Percentiles rank a stretch among this genome's conserved stretches.
Evolutionary conservation across 2,329 filamentous ascomycete genomes (phyloP).

Genomic region (Raffaelea albimanens): DNA sequence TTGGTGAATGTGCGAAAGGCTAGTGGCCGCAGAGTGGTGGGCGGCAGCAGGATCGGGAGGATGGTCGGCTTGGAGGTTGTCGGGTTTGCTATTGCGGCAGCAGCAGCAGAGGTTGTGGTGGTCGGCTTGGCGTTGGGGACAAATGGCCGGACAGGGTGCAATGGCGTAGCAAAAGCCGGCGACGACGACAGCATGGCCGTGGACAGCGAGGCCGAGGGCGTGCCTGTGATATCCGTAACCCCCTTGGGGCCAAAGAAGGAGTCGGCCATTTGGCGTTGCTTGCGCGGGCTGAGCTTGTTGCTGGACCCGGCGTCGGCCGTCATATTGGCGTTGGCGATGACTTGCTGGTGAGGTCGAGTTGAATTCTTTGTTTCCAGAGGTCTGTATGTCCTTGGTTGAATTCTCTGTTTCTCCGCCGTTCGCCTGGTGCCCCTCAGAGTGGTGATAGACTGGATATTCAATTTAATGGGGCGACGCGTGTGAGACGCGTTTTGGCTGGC

Average conservation of each 20-base stretch:
- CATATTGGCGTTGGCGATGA: conserved; percentile 9
- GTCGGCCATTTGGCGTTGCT: conserved; percentile 19
- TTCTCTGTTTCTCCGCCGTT: no score
- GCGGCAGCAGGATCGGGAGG: conserved; percentile 80
- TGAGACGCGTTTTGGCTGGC: conserved; percentile 9
- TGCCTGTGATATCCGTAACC: conserved; percentile 16
- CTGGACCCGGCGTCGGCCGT: conserved; percentile 11
- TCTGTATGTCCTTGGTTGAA: no score
- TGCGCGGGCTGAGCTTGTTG: conserved; percentile 16
- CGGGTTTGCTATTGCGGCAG: conserved; percentile 72
- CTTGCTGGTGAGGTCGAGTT: neutral
- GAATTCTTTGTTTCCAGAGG: neutral
- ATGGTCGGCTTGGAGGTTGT: conserved; percentile 45
- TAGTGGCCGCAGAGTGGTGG: conserved; percentile 75
- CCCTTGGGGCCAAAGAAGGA: conserved; percentile 28
- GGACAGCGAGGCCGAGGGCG: conserved; percentile 12
- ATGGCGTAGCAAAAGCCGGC: conserved; percentile 80
- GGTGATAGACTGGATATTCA: neutral
- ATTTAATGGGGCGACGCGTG: conserved; percentile 10
- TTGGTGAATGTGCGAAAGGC: conserved; percentile 96
- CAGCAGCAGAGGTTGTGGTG: conserved; percentile 69
- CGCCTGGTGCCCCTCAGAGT: neutral
- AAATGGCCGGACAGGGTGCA: conserved; percentile 65
- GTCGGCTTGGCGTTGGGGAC: conserved; percentile 39
- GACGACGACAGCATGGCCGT: conserved; percentile 74